Conservation (phyloP, 768 basidiomycete genomes). For the Ramaria sp. region DNA sequence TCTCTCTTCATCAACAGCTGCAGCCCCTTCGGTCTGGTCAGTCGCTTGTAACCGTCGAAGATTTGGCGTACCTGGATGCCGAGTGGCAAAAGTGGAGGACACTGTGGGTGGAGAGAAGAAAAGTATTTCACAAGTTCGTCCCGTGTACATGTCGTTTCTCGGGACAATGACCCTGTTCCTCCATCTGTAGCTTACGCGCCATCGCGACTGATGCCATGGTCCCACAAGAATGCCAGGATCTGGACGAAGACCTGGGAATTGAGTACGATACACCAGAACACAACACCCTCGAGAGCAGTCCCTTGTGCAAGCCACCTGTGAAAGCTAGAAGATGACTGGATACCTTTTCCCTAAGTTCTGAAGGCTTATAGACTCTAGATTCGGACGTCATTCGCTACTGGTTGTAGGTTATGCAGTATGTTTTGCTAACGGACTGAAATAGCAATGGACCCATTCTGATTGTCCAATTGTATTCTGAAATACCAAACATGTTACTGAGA, state of each 20-base stretch:
- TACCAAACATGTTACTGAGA: too few relatives aligned
- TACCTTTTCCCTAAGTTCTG: too few relatives aligned
- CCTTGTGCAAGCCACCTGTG: slow-evolving; percentile 33
- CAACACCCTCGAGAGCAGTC: slow-evolving; percentile 46
- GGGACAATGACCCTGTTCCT: neutral
- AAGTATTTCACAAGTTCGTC: slow-evolving; percentile 65
- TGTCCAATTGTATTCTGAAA: too few relatives aligned
- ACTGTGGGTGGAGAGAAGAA: slow-evolving; percentile 71
- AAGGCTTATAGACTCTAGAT: too few relatives aligned
- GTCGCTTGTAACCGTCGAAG: slow-evolving; percentile 58
- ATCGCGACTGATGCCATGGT: slow-evolving; percentile 56
- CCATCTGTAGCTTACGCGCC: slow-evolving; percentile 55
- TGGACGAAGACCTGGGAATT: slow-evolving; percentile 75
- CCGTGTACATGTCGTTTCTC: neutral
- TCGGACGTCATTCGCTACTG: too few relatives aligned
- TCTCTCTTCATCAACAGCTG: slow-evolving; percentile 38
- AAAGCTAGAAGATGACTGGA: neutral
- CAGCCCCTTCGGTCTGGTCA: slow-evolving; percentile 58
- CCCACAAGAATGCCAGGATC: slow-evolving; percentile 49
- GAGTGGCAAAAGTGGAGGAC: slow-evolving; percentile 75
- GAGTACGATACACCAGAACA: slow-evolving; percentile 72
- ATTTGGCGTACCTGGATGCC: slow-evolving; percentile 58
- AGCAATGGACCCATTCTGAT: too few relatives aligned
- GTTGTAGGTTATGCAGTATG: too few relatives aligned
- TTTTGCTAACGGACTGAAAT: too few relatives aligned